Percentiles rank a stretch among this genome's conserved stretches.
phyloP scores from a whole-genome alignment of 805 yeast genomes.

The Cyberlindnera mycetangii region DNA sequence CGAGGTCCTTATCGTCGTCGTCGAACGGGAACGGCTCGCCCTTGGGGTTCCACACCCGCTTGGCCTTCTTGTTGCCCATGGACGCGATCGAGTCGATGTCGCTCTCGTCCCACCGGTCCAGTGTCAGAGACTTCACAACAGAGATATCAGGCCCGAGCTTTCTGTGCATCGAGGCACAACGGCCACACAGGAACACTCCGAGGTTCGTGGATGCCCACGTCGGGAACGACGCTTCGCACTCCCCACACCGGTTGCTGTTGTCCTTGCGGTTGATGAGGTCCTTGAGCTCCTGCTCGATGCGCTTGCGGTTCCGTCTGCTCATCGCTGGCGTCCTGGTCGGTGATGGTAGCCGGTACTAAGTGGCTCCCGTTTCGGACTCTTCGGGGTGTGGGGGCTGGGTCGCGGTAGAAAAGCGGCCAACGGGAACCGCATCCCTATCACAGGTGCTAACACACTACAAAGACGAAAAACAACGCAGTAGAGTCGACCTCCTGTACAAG shows the following conservation, averaged over 20 bases:
- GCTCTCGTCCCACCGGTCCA: conserved; percentile 63
- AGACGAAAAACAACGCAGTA: conserved; percentile 12
- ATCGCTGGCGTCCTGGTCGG: background rate
- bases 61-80: conserved; percentile 64
- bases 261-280: conserved; percentile 55
- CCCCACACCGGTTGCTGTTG: conserved; percentile 75
- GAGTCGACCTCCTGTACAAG: conserved; percentile 28
- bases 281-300: conserved; percentile 49
- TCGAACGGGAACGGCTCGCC: conserved; percentile 70
- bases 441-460: background rate
- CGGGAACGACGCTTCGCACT: conserved; percentile 67
- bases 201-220: conserved; percentile 37
- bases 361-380: background rate
- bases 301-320: conserved; percentile 38
- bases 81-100: conserved; percentile 45
- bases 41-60: conserved; percentile 64
- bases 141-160: conserved; percentile 61
- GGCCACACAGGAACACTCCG: conserved; percentile 76
- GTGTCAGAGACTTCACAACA: conserved; percentile 65
- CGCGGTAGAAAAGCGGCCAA: background rate
- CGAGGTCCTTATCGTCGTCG: conserved; percentile 63
- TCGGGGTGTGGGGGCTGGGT: conserved; percentile 1
- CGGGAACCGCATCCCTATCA: background rate
- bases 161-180: conserved; percentile 80
- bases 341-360: background rate